These are phyloP conservation scores for Globisporangium apiculatum DNA, from an alignment of 352 stramenopile genomes.

Conservation along the genomic window DNA sequence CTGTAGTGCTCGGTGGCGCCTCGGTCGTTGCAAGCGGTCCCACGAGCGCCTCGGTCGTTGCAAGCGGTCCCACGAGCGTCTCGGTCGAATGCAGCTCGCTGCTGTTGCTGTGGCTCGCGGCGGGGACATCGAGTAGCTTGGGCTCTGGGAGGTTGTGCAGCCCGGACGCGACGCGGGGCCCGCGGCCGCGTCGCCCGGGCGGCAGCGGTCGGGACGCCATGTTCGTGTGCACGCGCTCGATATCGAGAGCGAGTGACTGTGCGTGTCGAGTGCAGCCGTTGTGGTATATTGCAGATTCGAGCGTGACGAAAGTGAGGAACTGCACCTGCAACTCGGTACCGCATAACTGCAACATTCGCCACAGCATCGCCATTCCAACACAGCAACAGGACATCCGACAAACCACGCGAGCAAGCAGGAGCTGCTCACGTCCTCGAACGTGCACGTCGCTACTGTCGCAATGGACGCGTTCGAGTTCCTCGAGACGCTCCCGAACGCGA, in stretches of 20 bases:
- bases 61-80: neutral
- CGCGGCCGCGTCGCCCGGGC: conserved; percentile 9
- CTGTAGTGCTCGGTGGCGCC: too few species aligned
- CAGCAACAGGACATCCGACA: neutral
- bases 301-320: neutral
- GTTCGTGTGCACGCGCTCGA: neutral
- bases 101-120: neutral
- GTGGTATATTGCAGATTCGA: neutral
- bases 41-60: too few species aligned
- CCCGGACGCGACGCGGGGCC: conserved; percentile 7
- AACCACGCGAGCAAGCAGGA: neutral
- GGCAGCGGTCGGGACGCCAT: conserved; percentile 16
- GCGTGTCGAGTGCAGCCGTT: too few species aligned
- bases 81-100: neutral
- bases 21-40: too few species aligned
- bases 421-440: too few species aligned
- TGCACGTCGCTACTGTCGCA: too few species aligned
- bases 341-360: neutral
- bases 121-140: conserved; percentile 6
- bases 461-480: conserved; percentile 88
- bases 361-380: neutral
- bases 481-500: conserved; percentile 66
- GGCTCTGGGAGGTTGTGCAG: conserved; percentile 12
- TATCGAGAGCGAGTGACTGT: too few species aligned
- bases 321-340: neutral